Base-by-base conservation (phyloP, 139 green algal species). In the Chlamydomonas schloesseri region DNA sequence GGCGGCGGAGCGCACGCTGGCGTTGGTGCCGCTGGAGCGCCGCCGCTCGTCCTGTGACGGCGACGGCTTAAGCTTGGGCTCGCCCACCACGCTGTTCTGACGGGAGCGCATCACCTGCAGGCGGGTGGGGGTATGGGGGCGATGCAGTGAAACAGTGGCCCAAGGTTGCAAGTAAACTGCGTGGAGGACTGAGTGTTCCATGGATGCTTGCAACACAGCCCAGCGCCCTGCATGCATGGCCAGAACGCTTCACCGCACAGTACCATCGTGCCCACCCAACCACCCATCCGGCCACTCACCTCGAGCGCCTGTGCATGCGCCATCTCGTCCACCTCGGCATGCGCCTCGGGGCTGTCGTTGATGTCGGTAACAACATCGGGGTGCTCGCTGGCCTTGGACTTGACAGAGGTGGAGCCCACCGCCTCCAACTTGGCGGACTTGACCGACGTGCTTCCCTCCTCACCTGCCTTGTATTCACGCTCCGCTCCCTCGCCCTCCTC, bases 301-400 rank as follows among this genome's bases (percentile, higher is more conserved):
- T 87, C 81, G n/a, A 50, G 81, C 23, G 81, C 81, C 69, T 87
- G 81, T 69, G 79, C 50, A 34, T 87, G 81, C 69, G 81, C 81
- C 53, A 87, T 87, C 18, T 36, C 69, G 36, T 87, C 81, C 34
- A 87, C 1, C 70, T 87, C 81, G 11, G 81, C 81, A 17, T 79
- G 81, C 69, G 81, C 81, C 69, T 87, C 81, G 34, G 81, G 46
- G 69, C 33, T 53, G 13, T 58, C 23, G 33, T 60, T 79, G 29
- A 87, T 71, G 69, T 87, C 69, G 0, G 81, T 87, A 55, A 87
- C 71, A 0, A 87, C 81, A 34, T 87, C 81, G 15, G 81, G 81
- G 57, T 87, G 81, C 5, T 85, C 55, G 42, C 42, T 50, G 42
- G 42, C 42, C 42, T 50, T 50, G 42, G 42, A 50, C 42, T 50